Base-by-base conservation (phyloP, 352 stramenopile species). In the Globisporangium cederbergense region DNA sequence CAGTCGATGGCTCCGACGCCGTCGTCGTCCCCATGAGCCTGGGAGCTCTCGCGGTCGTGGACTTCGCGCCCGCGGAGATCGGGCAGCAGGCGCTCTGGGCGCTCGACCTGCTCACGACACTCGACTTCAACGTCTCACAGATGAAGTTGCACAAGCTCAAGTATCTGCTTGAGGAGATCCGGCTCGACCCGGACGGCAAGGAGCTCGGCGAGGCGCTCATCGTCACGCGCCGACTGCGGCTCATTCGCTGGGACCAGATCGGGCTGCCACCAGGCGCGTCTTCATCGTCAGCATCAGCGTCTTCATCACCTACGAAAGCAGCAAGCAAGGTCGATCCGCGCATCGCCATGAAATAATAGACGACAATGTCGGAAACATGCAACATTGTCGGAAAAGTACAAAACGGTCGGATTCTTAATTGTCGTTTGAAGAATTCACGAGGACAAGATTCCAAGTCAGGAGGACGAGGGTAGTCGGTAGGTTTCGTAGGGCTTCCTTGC, bases 121-220 rank as follows among this genome's bases (percentile, higher is more conserved):
- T 89, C 13, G 79, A 88, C 50, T 90, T 84, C 60, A 91, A 91
- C 65, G 74, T 88, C 7, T 78, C 73, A 38, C 73, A 80, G 68
- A 91, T 91, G 80, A 91, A 91, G 70, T 67, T 79, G 32, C 76
- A 87, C 56, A 74, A 72, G 32, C 71, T 91, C 56, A 91, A 89
- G 73, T 91, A 88, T 56, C 60, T 91, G 45, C 74, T 91, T 49
- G 73, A 86, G 59, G 83, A 91, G 60, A 88, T 91, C 56, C 78
- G 75, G 9, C 66, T 87, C 49, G 83, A 90, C 61, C 81, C 79
- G 25, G 77, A 88, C 9, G 70, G 68, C 8, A 72, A 83, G 43
- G 79, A 81, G 46, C 70, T 90, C 20, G 79, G 83, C 3, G 70
- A 67, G 22, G 72, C 72, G 13, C 66, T 91, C 20, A 87, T 91